These are phyloP conservation scores for Gymnopilus dilepis DNA, from an alignment of 768 basidiomycete species.

Conservation along the genomic window DNA sequence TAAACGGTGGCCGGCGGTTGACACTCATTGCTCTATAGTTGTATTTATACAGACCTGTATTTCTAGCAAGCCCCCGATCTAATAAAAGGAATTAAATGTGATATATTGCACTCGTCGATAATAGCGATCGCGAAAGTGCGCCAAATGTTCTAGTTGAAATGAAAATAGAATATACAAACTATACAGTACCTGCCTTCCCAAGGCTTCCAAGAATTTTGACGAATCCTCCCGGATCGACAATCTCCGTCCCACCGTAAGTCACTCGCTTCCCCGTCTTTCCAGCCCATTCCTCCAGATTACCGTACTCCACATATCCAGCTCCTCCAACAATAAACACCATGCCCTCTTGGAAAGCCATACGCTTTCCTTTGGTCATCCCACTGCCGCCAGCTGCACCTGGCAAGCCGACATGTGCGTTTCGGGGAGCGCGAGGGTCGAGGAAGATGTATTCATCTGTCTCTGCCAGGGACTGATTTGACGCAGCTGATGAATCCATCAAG, in stretches of 20 bases:
- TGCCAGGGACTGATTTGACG: conserved; percentile 91
- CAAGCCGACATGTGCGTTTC: conserved; percentile 53
- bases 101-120: not conserved
- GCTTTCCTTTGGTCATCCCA: conserved; percentile 42
- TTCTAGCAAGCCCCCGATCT: not conserved
- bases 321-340: conserved; percentile 96
- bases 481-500: conserved; percentile 95
- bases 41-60: conserved; percentile 17
- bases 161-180: not conserved
- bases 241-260: conserved; percentile 96
- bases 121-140: too few relatives aligned
- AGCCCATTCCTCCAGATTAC: conserved; percentile 95
- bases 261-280: conserved; percentile 80
- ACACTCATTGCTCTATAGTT: not conserved
- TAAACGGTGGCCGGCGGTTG: conserved; percentile 19
- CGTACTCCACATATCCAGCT: conserved; percentile 96
- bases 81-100: not conserved
- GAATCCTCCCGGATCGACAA: conserved; percentile 88
- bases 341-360: conserved; percentile 86
- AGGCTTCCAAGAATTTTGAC: conserved; percentile 71
- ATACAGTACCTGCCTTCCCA: conserved; percentile 48
- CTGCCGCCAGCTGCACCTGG: conserved; percentile 61
- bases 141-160: not conserved
- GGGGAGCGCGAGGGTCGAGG: conserved; percentile 88
- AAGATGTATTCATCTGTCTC: conserved; percentile 97